Evolutionary conservation across 164 flowering plant species (phyloP), one percentile per base, ranked within the genome.

Genomic region (Santalum album): DNA sequence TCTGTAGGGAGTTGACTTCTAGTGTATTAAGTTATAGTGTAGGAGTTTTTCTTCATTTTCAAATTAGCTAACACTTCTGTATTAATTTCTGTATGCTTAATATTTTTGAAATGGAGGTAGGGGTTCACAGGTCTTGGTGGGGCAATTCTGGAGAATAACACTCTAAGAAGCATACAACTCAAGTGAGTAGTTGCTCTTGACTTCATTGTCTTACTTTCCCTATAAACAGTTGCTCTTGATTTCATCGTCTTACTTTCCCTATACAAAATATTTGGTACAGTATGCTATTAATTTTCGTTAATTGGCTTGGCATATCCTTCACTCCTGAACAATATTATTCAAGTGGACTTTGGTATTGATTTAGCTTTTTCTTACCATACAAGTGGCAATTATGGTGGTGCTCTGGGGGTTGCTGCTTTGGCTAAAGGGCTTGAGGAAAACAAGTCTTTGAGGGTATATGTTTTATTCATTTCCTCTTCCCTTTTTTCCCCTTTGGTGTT

Each of bases 361-460:
- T 25, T 61, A 26, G 25, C 44, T 42, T 51, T 59, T 51, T 44
- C 15, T 64, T 60, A 6, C 46, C 57, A 10, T 58, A n/a, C n/a
- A n/a, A 94, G 99, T 72, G 96, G 96, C 62, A 94, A 94, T 57
- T 94, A 94, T 75, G 95, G 97, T 61, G 99, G 99, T 62, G 75
- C 96, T 55, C 65, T 94, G 60, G 99, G 97, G 45, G 95, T 76
- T 59, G 82, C 90, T 78, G 84, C 92, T 47, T 72, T 94, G 55
- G 96, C 90, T 24, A 94, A 90, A 74, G 97, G 96, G 47, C 58
- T 87, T 42, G 96, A 90, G 62, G 78, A 76, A 42, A 90, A 94
- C 77, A 90, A 87, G 72, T 84, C 96, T 25, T 68, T 94, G 68
- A 72, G 86, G 86, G 99, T 94, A 83, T 32, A 42, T 60, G 2